phyloP scores from a whole-genome alignment of 495 filamentous ascomycete species.

The Aspergillus bertholletiae region DNA sequence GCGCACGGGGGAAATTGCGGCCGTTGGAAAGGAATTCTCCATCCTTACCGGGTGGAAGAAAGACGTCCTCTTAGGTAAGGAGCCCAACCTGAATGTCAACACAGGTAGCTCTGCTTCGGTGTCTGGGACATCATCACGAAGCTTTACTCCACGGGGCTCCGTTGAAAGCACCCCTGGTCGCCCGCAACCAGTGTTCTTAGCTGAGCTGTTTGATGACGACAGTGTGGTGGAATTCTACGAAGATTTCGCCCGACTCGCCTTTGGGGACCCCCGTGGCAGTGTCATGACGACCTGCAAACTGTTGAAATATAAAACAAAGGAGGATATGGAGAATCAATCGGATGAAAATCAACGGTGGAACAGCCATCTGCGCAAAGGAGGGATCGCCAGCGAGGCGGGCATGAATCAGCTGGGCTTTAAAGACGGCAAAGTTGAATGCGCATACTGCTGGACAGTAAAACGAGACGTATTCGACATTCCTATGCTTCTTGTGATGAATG shows the following conservation, averaged over 20 bases:
- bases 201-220: slow-evolving; percentile 90
- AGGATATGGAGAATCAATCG: slow-evolving; percentile 49
- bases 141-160: slow-evolving; percentile 48
- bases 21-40: slow-evolving; percentile 90
- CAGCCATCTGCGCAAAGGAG: slow-evolving; percentile 43
- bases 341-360: slow-evolving; percentile 46
- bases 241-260: slow-evolving; percentile 87
- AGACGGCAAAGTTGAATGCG: slow-evolving; percentile 91
- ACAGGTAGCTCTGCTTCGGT: slow-evolving; percentile 42
- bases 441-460: slow-evolving; percentile 94
- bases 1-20: slow-evolving; percentile 87
- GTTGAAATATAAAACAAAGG: slow-evolving; percentile 82
- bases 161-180: slow-evolving; percentile 28
- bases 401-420: slow-evolving; percentile 71
- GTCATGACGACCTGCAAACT: slow-evolving; percentile 82
- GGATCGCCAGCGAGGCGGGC: slow-evolving; percentile 71
- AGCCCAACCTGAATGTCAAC: slow-evolving; percentile 87
- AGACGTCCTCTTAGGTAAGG: slow-evolving; percentile 83
- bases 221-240: slow-evolving; percentile 94
- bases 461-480: slow-evolving; percentile 97
- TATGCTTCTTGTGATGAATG: slow-evolving; percentile 96
- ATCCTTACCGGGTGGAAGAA: slow-evolving; percentile 93
- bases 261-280: slow-evolving; percentile 79
- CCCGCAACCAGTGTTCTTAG: slow-evolving; percentile 77
- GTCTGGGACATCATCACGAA: slow-evolving; percentile 37